Evolutionary conservation across 148 eudicot species (phyloP), one percentile per base, ranked within the genome.

Genomic region (Rhododendron ovatum): DNA sequence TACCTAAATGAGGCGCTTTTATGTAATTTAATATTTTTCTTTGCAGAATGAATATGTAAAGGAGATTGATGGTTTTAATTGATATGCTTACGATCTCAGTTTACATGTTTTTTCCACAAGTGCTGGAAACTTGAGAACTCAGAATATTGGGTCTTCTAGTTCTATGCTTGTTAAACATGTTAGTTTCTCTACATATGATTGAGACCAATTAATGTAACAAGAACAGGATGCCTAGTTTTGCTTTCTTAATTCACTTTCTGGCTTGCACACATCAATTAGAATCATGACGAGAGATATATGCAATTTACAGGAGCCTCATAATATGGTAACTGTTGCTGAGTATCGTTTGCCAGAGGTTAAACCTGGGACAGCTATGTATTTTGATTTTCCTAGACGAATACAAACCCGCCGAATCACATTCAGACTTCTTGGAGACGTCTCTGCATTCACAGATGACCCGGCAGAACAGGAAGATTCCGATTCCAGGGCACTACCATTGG

Each of bases 261-360:
- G 37, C 69, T 53, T 74, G 69, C 28, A 55, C 15, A 8, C 48
- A 82, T 57, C 47, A 82, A 82, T 35, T 11, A 24, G 48, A 39
- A 82, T n/a, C 35, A n/a, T 61, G n/a, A 82, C 35, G 5, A 18
- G 50, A 59, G 17, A 0, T 39, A 39, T 61, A 39, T 63, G 2
- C 26, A 57, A 26, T 61, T 17, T 82, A 57, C 95, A 97, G 99
- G 99, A 95, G 61, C 89, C 93, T 69, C 92, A 91, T 74, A 94
- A 90, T 84, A 94, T 91, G 98, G 94, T 93, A 69, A 94, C 92
- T 4, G 71, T 97, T 4, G 98, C 93, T 1, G 93, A 95, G 85
- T 97, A 97, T 84, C 91, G 99, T 35, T 87, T 97, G 88, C 99
- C 99, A 41, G 99, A 94, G 89, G 94, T 92, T 47, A 93, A 88